These are phyloP conservation scores for Sungouiella thailandica DNA, from an alignment of 805 yeast species.

Conservation along the genomic window DNA sequence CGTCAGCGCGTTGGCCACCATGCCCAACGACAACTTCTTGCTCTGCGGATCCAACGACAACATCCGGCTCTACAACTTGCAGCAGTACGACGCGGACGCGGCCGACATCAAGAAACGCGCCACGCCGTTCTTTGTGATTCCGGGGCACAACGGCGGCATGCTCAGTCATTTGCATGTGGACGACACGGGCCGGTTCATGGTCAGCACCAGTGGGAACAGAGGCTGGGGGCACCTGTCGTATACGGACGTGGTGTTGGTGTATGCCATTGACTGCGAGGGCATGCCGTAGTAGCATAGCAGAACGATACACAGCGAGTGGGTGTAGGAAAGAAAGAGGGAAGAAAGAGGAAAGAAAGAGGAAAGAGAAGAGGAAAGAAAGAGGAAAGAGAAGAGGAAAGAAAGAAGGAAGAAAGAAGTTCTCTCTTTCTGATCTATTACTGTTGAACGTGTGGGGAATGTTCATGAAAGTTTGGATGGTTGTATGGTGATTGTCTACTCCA, in stretches of 20 bases:
- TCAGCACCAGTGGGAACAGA: conserved; percentile 88
- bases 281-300: neutral
- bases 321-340: no score
- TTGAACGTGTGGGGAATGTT: no score
- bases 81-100: conserved; percentile 33
- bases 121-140: conserved; percentile 82
- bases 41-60: conserved; percentile 90
- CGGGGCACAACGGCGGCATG: conserved; percentile 95
- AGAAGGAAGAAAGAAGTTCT: no score
- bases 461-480: no score
- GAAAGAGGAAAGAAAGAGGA: no score
- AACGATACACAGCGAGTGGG: no score
- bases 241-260: conserved; percentile 76
- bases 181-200: conserved; percentile 81
- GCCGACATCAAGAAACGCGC: conserved; percentile 36
- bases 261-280: conserved; percentile 58
- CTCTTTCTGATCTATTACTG: no score
- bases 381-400: no score
- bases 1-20: conserved; percentile 69
- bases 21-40: conserved; percentile 77
- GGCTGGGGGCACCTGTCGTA: conserved; percentile 86
- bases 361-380: no score
- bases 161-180: conserved; percentile 75
- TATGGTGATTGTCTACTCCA: no score
- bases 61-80: conserved; percentile 77